Percentiles rank a stretch among this genome's conserved stretches.
Evolutionary conservation across 2,329 filamentous ascomycete genomes (phyloP).

Genomic region (Mycosphaerella arachidis): DNA sequence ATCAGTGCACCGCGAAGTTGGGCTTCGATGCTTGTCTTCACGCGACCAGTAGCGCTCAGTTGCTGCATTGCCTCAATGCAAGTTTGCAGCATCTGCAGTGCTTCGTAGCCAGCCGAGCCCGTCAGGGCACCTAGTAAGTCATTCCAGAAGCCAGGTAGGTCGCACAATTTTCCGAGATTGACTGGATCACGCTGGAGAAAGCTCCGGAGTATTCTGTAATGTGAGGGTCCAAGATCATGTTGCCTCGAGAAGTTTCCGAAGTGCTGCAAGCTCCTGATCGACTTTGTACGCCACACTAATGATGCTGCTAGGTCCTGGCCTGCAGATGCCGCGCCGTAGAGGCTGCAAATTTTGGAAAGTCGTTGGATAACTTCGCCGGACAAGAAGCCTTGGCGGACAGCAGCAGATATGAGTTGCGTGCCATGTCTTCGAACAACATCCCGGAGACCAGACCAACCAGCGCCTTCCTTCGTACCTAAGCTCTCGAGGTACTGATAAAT

Average conservation of each 20-base stretch:
- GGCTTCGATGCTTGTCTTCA: not conserved
- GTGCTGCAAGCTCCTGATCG: not conserved
- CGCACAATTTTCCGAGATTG: not conserved
- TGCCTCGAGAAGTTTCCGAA: not conserved
- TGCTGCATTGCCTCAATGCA: not conserved
- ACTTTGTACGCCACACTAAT: not conserved
- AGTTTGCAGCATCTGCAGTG: not conserved
- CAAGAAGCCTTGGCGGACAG: constrained; percentile 35
- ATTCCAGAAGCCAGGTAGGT: not conserved
- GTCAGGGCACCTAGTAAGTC: constrained; percentile 4
- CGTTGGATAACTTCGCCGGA: constrained; percentile 1
- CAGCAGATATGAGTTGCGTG: constrained; percentile 34
- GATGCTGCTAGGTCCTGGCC: not conserved
- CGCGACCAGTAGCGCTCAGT: not conserved
- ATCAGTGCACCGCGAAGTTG: not conserved
- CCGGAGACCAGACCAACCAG: constrained; percentile 38
- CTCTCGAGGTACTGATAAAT: constrained; percentile 41
- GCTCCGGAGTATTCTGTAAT: not conserved
- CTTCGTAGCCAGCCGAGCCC: not conserved
- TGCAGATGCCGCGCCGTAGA: constrained; percentile 5
- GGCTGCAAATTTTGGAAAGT: constrained; percentile 9
- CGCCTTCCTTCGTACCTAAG: constrained; percentile 32
- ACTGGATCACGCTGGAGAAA: not conserved
- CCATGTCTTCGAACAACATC: constrained; percentile 41
- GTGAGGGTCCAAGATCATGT: not conserved